Conservation (phyloP, 73 alveolate species). For the Durusdinium trenchii region DNA sequence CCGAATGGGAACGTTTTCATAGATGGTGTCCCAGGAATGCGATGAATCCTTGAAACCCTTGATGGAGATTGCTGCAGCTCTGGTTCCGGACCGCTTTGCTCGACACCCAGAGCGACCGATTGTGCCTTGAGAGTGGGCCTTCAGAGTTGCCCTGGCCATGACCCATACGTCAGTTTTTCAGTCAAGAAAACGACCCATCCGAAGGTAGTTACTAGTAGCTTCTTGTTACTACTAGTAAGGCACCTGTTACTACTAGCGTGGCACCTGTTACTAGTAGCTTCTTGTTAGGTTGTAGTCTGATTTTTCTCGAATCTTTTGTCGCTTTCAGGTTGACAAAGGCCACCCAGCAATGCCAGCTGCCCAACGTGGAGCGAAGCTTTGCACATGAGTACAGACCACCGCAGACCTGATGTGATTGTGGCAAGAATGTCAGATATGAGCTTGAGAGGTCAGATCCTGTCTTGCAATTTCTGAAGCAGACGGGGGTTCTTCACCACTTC, state of each 20-base stretch:
- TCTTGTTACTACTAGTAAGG: too few species aligned
- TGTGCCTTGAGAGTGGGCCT: background rate
- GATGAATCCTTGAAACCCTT: background rate
- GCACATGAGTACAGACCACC: background rate
- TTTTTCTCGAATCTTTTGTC: too few species aligned
- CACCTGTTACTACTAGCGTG: too few species aligned
- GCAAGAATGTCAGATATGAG: background rate
- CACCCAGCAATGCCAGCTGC: slow-evolving; percentile 89
- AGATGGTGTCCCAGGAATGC: too few species aligned
- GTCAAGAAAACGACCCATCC: too few species aligned
- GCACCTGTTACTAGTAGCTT: too few species aligned
- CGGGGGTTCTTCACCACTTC: slow-evolving; percentile 49
- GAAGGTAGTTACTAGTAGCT: too few species aligned
- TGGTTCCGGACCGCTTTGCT: background rate
- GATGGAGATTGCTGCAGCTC: background rate
- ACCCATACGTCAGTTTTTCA: too few species aligned
- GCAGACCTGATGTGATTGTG: too few species aligned
- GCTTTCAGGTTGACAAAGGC: slow-evolving; percentile 36
- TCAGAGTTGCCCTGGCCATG: background rate
- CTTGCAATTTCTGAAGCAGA: slow-evolving; percentile 51
- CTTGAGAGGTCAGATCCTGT: slow-evolving; percentile 34
- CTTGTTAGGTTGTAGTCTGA: background rate
- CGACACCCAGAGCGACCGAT: too few species aligned
- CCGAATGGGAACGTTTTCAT: too few species aligned
- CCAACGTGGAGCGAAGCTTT: background rate